These are phyloP conservation scores for Silene coronaria DNA, from an alignment of 179 eudicot species.

Conservation along the genomic window DNA sequence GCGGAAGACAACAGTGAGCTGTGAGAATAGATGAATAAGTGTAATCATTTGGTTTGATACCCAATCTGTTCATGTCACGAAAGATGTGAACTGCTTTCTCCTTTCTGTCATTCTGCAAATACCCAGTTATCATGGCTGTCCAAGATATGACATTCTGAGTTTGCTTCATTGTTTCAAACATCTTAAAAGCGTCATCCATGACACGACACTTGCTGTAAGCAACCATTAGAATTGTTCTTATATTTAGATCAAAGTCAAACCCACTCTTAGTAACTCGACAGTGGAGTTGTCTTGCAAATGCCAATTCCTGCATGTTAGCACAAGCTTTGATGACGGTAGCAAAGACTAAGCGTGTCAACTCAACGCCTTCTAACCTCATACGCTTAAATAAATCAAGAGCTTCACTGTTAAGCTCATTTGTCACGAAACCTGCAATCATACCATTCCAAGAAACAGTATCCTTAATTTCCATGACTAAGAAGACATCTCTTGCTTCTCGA, in stretches of 20 bases:
- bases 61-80: constrained; percentile 36
- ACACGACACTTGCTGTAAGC: constrained; percentile 37
- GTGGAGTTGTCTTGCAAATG: constrained; percentile 37
- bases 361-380: constrained; percentile 26
- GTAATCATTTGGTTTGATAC: constrained; percentile 36
- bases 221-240: constrained; percentile 46
- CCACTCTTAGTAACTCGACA: constrained; percentile 38
- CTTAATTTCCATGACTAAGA: constrained; percentile 28
- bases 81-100: constrained; percentile 35
- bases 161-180: constrained; percentile 33
- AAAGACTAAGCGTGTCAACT: constrained; percentile 29
- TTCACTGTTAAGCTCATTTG: constrained; percentile 36
- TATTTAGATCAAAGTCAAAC: constrained; percentile 30
- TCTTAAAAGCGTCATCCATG: constrained; percentile 36
- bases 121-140: constrained; percentile 52
- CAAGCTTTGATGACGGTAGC: constrained; percentile 36
- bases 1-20: constrained; percentile 32
- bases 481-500: constrained; percentile 31
- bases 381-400: constrained; percentile 34
- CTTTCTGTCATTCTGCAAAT: constrained; percentile 35
- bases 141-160: constrained; percentile 42
- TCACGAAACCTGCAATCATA: constrained; percentile 40
- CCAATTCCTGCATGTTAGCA: constrained; percentile 31
- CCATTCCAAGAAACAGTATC: constrained; percentile 43
- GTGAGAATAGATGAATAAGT: constrained; percentile 44